Base-by-base conservation (phyloP, 2,329 filamentous ascomycete species). In the Claviceps purpurea region DNA sequence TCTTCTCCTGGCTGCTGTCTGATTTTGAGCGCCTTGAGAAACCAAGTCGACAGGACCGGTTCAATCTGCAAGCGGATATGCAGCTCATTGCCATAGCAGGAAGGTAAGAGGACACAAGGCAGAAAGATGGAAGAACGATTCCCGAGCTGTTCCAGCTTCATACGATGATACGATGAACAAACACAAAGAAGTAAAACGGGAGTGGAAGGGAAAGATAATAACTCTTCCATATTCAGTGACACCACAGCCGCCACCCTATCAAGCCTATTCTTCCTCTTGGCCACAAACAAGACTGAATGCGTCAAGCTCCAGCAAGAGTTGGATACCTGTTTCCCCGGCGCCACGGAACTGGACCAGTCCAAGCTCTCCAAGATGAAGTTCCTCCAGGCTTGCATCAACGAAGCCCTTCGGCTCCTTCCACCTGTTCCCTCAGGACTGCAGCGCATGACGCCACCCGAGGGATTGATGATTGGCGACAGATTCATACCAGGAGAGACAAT, bases 301-400 rank as follows among this genome's bases (percentile, higher is more conserved):
- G 26, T 14, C 51, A 38, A 71, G 53, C 59, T 77, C 16, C 65
- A 68, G 24, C 59, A 63, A 0, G 72, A 73, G 34, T 53, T 70
- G 8, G 58, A 64, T 40, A 44, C 46, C 10, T 49, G 10, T 30
- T 58, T 58, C 20, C 38, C 47, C 22, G 11, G 24, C 2, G 7
- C 8, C 16, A 53, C 57, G 10, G 41, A 45, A 2, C 43, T 52
- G 7, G 60, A 60, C n/a, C 51, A 54, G 43, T 49, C 46, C 10
- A 55, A 49, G 1, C 56, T 65, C 5, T 56, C 57, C 3, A 59
- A 58, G 41, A 53, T 65, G 34, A 52, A 55, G 16, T 59, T 64
- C 43, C 61, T 71, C 11, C 61, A 67, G 46, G 70, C 65, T 3
- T 59, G 61, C 39, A 67, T 74, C 46, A 63, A 73, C 46, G 72